A percentile compares a stretch with the other conserved stretches of the same genome.
Conservation (phyloP, 2,329 filamentous ascomycete genomes). For the Neofusicoccum laricinum region DNA sequence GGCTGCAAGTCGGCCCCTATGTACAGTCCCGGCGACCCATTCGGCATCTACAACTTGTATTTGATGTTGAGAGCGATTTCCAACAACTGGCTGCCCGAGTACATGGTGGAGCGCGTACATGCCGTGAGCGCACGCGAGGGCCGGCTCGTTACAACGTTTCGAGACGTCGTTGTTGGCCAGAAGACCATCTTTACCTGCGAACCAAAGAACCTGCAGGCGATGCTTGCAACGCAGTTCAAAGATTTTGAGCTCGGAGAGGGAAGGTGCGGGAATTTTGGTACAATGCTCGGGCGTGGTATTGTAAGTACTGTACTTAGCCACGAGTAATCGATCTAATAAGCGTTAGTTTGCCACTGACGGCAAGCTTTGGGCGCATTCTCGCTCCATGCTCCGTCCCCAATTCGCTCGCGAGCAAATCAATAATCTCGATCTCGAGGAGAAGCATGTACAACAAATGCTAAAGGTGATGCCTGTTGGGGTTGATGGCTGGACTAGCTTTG, state of each 20-base stretch:
- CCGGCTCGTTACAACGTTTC: slow-evolving; percentile 26
- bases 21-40: slow-evolving; percentile 48
- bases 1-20: slow-evolving; percentile 47
- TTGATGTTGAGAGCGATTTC: slow-evolving; percentile 39
- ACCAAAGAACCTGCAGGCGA: slow-evolving; percentile 48
- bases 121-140: slow-evolving; percentile 24
- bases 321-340: no score
- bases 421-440: slow-evolving; percentile 58
- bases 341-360: slow-evolving; percentile 49
- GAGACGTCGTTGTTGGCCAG: slow-evolving; percentile 41
- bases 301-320: neutral
- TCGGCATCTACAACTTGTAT: slow-evolving; percentile 52
- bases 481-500: slow-evolving; percentile 42
- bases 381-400: slow-evolving; percentile 52
- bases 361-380: slow-evolving; percentile 37
- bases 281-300: slow-evolving; percentile 44
- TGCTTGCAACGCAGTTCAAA: slow-evolving; percentile 46
- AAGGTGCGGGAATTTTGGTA: slow-evolving; percentile 35
- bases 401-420: slow-evolving; percentile 53
- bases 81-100: slow-evolving; percentile 31
- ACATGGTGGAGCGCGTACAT: slow-evolving; percentile 23
- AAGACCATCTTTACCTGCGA: slow-evolving; percentile 41
- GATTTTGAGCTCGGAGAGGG: slow-evolving; percentile 42
- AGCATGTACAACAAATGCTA: slow-evolving; percentile 57
- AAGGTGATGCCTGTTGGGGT: slow-evolving; percentile 50